A percentile compares a stretch with the other conserved stretches of the same genome.
Evolutionary conservation across 177 flowering plant species (phyloP).

Genomic region (Vitis hybrid): DNA sequence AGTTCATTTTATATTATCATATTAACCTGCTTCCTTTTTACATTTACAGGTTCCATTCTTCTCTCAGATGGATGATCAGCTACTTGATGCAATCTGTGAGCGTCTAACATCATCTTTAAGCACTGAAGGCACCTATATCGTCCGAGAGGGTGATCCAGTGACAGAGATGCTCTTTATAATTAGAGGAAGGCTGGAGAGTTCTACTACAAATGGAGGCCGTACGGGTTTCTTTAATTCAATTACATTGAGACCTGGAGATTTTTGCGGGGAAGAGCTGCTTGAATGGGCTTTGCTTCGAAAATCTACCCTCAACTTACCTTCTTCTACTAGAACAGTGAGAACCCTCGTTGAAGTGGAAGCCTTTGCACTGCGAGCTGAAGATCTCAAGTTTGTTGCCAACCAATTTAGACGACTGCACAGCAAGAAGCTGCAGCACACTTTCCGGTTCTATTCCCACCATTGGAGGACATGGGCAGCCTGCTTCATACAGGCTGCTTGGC

Average conservation of each 20-base stretch:
- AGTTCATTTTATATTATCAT: not conserved
- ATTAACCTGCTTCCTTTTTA: not conserved
- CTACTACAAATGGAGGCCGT: constrained; percentile 88
- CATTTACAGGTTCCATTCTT: constrained; percentile 82
- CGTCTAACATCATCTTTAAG: constrained; percentile 75
- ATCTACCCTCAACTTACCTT: constrained; percentile 71
- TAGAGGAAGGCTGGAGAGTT: constrained; percentile 78
- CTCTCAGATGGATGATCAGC: constrained; percentile 95
- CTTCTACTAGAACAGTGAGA: constrained; percentile 84
- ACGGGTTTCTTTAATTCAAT: constrained; percentile 89
- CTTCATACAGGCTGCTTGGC: constrained; percentile 97
- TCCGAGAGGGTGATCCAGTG: constrained; percentile 93
- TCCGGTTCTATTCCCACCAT: constrained; percentile 85
- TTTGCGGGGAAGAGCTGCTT: constrained; percentile 95
- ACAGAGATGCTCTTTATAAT: constrained; percentile 92
- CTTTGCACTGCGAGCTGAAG: constrained; percentile 85
- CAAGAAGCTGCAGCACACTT: constrained; percentile 88
- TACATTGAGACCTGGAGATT: constrained; percentile 82
- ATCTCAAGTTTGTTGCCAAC: constrained; percentile 88
- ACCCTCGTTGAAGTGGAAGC: constrained; percentile 89
- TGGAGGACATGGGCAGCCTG: constrained; percentile 99
- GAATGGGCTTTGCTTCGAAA: constrained; percentile 90
- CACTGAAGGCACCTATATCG: constrained; percentile 81
- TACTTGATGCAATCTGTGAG: constrained; percentile 96
- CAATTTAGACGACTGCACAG: constrained; percentile 90